Base-by-base conservation (phyloP, 441 rosid species). In the Adansonia madagascariensis region DNA sequence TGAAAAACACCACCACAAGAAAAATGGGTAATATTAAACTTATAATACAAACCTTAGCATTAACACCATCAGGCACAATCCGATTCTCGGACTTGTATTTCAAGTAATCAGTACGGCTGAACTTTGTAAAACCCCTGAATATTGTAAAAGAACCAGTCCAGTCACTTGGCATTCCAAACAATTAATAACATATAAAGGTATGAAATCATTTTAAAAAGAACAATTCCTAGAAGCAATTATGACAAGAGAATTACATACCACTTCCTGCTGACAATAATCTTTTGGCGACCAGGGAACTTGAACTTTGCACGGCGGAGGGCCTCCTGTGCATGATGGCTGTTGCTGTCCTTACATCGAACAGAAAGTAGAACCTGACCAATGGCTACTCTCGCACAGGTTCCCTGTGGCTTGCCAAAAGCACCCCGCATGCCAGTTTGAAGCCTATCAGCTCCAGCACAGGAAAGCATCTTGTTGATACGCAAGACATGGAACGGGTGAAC, bases 361-460 rank as follows among this genome's bases (percentile, higher is more conserved):
- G 97, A 94, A n/a, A 92, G 86, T 43, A 94, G 89, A 18, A 92
- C 98, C 90, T 94, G 97, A 15, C 98, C 98, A 50, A 94, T 94
- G 0, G 83, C 88, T 50, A 89, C 92, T 7, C 92, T 74, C 6
- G 92, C 92, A 82, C 92, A 89, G 50, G 85, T 79, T 7, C 92
- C 92, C 69, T 81, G 84, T 0, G 92, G 91, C 57, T 89, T 89
- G 1, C 92, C 92, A 60, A 89, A 89, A 67, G 92, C 92, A 79
- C 92, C 92, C 31, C 92, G 82, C 88, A 85, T 75, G 1, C 78
- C 78, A 8, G 78, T 75, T 44, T 75, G 78, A 17, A 75, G 72
- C 90, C 97, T 92, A 90, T 94, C 96, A 81, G 96, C 98, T 47
- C 98, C 97, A 66, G 98, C 98, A 78, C 97, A 94, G 0, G 98